phyloP scores from a whole-genome alignment of 2,329 filamentous ascomycete genomes.

The Cercospora sp. region DNA sequence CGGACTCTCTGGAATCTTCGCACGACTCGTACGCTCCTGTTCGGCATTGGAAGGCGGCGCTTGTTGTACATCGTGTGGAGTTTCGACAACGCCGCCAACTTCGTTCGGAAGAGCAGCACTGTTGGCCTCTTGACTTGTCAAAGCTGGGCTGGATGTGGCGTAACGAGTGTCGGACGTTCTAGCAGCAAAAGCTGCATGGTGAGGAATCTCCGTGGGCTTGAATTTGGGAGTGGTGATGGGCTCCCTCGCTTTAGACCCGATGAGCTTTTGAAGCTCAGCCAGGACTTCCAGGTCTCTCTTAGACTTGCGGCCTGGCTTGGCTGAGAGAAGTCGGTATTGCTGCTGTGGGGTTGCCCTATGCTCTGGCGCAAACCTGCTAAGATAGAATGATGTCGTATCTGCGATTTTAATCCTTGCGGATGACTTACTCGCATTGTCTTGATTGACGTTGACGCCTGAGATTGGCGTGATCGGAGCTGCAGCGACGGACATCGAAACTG shows the following conservation, averaged over 20 bases:
- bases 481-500: neutral
- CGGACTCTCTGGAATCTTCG: neutral
- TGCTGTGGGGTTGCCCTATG: slow-evolving; percentile 12
- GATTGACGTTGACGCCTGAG: neutral
- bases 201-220: slow-evolving; percentile 5
- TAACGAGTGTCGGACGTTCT: neutral
- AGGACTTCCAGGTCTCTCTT: slow-evolving; percentile 14
- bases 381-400: slow-evolving; percentile 8
- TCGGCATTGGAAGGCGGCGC: neutral
- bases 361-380: slow-evolving; percentile 3
- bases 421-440: neutral
- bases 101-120: neutral
- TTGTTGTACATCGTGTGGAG: neutral
- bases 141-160: neutral
- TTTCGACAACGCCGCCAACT: neutral
- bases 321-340: slow-evolving; percentile 5
- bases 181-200: neutral
- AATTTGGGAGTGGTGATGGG: neutral
- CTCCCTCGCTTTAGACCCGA: neutral
- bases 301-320: slow-evolving; percentile 13
- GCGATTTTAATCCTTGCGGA: neutral
- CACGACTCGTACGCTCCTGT: neutral
- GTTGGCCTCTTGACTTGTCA: neutral
- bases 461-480: neutral
- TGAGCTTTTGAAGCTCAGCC: slow-evolving; percentile 4